These are phyloP conservation scores for Pestalotiopsis sp. DNA, from an alignment of 2,329 filamentous ascomycete genomes.

Conservation along the genomic window DNA sequence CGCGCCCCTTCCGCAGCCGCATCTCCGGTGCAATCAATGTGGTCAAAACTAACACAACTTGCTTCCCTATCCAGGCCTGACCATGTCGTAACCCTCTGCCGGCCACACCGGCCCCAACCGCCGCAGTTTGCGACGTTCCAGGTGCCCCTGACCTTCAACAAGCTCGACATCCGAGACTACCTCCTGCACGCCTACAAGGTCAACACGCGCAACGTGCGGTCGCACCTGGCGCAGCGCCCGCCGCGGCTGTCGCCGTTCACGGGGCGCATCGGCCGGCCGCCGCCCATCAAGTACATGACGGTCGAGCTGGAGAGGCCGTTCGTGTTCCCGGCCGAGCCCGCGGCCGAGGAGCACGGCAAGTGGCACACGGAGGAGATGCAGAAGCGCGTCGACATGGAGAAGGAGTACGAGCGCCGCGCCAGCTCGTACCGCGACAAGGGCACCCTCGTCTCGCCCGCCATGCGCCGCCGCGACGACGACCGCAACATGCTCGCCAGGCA, in stretches of 20 bases:
- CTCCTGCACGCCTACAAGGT: constrained; percentile 85
- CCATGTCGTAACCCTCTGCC: constrained; percentile 16
- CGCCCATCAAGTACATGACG: constrained; percentile 87
- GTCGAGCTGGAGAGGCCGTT: constrained; percentile 88
- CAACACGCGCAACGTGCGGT: constrained; percentile 72
- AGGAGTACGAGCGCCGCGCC: constrained; percentile 40
- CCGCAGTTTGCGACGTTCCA: constrained; percentile 86
- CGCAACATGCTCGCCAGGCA: constrained; percentile 49
- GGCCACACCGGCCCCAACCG: constrained; percentile 40
- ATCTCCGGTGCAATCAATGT: not conserved
- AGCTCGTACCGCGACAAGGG: constrained; percentile 32
- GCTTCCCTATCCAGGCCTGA: constrained; percentile 10
- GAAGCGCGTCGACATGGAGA: constrained; percentile 50
- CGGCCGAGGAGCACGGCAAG: constrained; percentile 50
- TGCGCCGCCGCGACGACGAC: constrained; percentile 41
- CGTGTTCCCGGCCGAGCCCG: constrained; percentile 76
- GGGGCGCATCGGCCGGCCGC: constrained; percentile 69
- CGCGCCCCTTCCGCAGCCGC: not conserved
- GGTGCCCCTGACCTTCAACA: constrained; percentile 90
- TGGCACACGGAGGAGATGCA: constrained; percentile 68
- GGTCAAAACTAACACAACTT: not conserved
- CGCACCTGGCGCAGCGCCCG: constrained; percentile 73
- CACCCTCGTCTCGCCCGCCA: constrained; percentile 42
- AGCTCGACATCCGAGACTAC: constrained; percentile 95
- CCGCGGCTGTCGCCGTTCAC: constrained; percentile 49